Evolutionary conservation across 2,329 filamentous ascomycete genomes (phyloP).

Genomic region (Claviceps sp.): DNA sequence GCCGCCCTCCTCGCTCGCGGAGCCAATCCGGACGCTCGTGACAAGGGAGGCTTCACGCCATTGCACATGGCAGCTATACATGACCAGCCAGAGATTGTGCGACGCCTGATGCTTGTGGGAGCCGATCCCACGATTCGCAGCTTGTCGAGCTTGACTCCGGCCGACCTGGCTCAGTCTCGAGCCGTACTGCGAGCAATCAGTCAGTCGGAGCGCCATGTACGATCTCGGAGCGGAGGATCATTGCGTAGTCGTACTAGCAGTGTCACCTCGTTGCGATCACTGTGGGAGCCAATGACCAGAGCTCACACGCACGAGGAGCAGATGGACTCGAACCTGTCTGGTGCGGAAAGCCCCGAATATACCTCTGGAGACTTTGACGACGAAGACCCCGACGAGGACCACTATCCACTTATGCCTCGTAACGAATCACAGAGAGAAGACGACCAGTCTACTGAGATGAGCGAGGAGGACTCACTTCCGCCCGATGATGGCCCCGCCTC

Average conservation of each 20-base stretch:
- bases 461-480: constrained; percentile 26
- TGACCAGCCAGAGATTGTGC: constrained; percentile 61
- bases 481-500: constrained; percentile 29
- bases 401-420: constrained; percentile 23
- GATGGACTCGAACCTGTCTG: constrained; percentile 26
- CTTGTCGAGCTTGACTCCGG: constrained; percentile 54
- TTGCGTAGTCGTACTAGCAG: constrained; percentile 52
- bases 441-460: constrained; percentile 19
- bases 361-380: constrained; percentile 31
- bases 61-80: constrained; percentile 72
- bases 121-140: constrained; percentile 60
- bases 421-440: constrained; percentile 16
- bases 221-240: constrained; percentile 53
- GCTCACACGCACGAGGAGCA: constrained; percentile 20
- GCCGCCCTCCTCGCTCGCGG: constrained; percentile 64
- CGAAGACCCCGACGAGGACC: constrained; percentile 25
- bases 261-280: constrained; percentile 50
- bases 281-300: constrained; percentile 44
- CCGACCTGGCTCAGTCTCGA: constrained; percentile 55
- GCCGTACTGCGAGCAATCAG: constrained; percentile 51
- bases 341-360: constrained; percentile 30
- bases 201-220: constrained; percentile 45
- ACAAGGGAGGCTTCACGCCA: constrained; percentile 69
- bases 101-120: constrained; percentile 58
- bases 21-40: constrained; percentile 61